Percentiles rank a stretch among this genome's conserved stretches.
phyloP scores from a whole-genome alignment of 2,329 filamentous ascomycete genomes.

The Penicillium sp. region DNA sequence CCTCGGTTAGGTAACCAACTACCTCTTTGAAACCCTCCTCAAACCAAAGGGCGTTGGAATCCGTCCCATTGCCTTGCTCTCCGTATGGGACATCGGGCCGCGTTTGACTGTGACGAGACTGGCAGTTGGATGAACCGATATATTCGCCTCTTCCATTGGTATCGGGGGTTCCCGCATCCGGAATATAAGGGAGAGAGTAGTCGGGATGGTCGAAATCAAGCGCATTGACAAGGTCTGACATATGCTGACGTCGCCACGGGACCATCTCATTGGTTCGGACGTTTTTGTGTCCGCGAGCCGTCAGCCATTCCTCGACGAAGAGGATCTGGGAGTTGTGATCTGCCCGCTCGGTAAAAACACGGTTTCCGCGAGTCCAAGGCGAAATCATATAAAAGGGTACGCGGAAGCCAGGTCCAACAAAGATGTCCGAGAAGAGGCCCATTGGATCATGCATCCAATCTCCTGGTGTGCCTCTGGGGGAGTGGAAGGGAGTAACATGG shows the following conservation, averaged over 20 bases:
- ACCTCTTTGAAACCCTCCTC: conserved; percentile 55
- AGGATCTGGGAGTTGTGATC: conserved; percentile 56
- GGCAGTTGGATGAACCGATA: conserved; percentile 46
- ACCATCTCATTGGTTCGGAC: conserved; percentile 45
- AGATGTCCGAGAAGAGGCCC: conserved; percentile 42
- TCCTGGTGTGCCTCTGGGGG: conserved; percentile 48
- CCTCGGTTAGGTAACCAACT: conserved; percentile 53
- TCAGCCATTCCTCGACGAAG: conserved; percentile 53
- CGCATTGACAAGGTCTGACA: conserved; percentile 49
- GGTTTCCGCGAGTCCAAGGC: conserved; percentile 53
- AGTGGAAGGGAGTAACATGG: conserved; percentile 52
- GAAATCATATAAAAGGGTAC: conserved; percentile 56
- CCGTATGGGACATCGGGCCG: conserved; percentile 51
- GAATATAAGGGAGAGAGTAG: conserved; percentile 47
- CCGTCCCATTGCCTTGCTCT: conserved; percentile 35
- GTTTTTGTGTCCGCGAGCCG: conserved; percentile 41
- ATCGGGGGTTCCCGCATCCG: conserved; percentile 44
- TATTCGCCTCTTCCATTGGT: conserved; percentile 44
- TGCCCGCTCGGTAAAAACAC: conserved; percentile 53
- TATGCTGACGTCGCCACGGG: conserved; percentile 47
- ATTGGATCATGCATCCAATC: conserved; percentile 53
- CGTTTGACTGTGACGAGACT: conserved; percentile 36
- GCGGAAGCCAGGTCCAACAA: conserved; percentile 48
- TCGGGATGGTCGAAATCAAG: conserved; percentile 50
- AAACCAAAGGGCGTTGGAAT: conserved; percentile 36